Conservation (phyloP, 139 green algal species). For the Tetradesmus obliquus region DNA sequence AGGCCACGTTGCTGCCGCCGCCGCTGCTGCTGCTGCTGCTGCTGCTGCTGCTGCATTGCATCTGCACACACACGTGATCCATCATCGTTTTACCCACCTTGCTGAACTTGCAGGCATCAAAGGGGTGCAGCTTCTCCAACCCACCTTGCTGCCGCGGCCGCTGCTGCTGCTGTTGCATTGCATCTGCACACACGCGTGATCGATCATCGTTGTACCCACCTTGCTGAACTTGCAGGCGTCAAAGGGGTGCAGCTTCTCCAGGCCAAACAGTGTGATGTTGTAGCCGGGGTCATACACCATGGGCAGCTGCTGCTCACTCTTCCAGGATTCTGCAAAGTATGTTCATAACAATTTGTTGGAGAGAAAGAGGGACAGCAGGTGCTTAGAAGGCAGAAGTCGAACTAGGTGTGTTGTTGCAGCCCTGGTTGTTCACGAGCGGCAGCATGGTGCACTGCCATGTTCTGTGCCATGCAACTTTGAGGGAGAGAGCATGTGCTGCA, state of each 20-base stretch:
- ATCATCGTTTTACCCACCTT: constrained; percentile 31
- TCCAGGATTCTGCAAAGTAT: constrained; percentile 38
- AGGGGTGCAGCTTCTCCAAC: constrained; percentile 85
- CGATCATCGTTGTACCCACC: no score
- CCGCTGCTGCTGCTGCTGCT: no score
- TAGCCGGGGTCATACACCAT: constrained; percentile 70
- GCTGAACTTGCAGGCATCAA: constrained; percentile 83
- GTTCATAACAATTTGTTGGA: neutral
- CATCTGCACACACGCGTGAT: no score
- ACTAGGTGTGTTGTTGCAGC: no score
- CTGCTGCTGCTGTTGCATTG: no score
- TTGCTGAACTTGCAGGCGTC: constrained; percentile 81
- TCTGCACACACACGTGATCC: no score
- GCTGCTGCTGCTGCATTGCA: no score
- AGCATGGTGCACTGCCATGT: no score
- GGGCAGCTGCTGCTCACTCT: constrained; percentile 43
- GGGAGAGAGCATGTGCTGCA: neutral
- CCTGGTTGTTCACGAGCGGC: neutral
- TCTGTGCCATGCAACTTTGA: no score
- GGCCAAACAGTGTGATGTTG: constrained; percentile 82
- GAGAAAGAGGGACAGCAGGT: neutral
- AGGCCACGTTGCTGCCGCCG: constrained; percentile 50
- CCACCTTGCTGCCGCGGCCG: constrained; percentile 18
- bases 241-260: constrained; percentile 88
- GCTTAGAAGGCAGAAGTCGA: no score